Conservation (phyloP, 2,329 filamentous ascomycete species). For the Cytospora piceae region DNA sequence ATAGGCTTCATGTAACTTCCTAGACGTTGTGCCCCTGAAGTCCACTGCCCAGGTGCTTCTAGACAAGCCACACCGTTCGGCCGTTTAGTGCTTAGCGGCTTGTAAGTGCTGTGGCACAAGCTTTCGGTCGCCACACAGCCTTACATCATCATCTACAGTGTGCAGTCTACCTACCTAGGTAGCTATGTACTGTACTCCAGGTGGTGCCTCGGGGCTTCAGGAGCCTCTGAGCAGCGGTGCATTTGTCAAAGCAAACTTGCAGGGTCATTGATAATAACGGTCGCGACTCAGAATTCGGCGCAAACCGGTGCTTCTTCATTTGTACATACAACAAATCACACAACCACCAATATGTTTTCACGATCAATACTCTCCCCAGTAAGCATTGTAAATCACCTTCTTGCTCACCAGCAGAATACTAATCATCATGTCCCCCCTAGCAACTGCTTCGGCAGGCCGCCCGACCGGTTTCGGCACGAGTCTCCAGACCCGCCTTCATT, state of each 20-base stretch:
- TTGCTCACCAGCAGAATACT: background rate
- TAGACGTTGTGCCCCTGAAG: no score
- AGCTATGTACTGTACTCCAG: background rate
- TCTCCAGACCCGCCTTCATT: slow-evolving; percentile 22
- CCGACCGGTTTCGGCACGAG: slow-evolving; percentile 18
- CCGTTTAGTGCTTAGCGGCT: no score
- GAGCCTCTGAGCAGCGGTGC: background rate
- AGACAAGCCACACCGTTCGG: background rate
- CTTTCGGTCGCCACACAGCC: background rate
- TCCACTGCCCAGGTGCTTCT: background rate
- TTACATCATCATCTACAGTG: background rate
- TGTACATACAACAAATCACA: slow-evolving; percentile 1
- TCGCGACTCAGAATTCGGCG: slow-evolving; percentile 3
- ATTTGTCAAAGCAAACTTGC: slow-evolving; percentile 3
- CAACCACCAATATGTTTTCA: slow-evolving; percentile 27
- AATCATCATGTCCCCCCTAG: background rate
- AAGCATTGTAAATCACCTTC: background rate
- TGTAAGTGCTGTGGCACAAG: background rate
- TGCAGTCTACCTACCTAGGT: background rate
- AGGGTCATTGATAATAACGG: slow-evolving; percentile 1
- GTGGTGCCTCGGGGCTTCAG: background rate
- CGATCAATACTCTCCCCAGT: slow-evolving; percentile 29
- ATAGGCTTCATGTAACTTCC: no score
- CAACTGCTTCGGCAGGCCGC: slow-evolving; percentile 30
- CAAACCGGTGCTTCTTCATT: background rate